Evolutionary conservation across 306 rosid species (phyloP).

Genomic region (Senna tora): DNA sequence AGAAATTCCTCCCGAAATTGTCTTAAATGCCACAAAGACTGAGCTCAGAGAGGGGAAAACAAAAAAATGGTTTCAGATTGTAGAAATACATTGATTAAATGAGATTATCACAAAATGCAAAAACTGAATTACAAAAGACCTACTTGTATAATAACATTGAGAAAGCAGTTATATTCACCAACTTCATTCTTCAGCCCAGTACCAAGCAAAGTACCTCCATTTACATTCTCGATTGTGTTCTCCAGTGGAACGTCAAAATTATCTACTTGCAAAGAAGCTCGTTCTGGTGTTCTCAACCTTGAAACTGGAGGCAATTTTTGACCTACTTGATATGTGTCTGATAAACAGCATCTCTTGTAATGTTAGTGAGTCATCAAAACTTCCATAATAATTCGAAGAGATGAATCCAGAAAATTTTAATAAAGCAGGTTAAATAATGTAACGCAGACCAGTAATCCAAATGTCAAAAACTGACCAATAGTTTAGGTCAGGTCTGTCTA

Average conservation of each 20-base stretch:
- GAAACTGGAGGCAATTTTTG: constrained; percentile 54
- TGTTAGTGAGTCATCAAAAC: constrained; percentile 38
- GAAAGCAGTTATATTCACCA: constrained; percentile 99
- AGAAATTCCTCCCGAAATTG: constrained; percentile 83
- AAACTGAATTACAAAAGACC: constrained; percentile 28
- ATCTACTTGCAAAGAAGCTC: constrained; percentile 55
- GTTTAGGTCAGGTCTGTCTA: constrained; percentile 19
- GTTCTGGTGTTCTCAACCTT: constrained; percentile 46
- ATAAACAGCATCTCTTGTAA: constrained; percentile 43
- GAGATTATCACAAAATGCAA: constrained; percentile 28
- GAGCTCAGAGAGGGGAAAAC: constrained; percentile 38
- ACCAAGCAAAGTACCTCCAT: constrained; percentile 60
- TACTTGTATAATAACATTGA: constrained; percentile 97
- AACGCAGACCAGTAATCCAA: constrained; percentile 27
- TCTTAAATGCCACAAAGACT: constrained; percentile 95
- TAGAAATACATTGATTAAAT: constrained; percentile 24
- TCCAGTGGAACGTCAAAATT: constrained; percentile 41
- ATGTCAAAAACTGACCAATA: constrained; percentile 20
- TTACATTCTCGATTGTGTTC: constrained; percentile 38
- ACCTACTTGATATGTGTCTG: constrained; percentile 78
- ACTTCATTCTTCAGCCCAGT: constrained; percentile 96
- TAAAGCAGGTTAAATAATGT: constrained; percentile 1
- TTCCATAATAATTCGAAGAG: constrained; percentile 28
- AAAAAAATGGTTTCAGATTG: constrained; percentile 40
- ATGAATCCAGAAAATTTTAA: constrained; percentile 15